Base-by-base conservation (phyloP, 176 grass and related monocot genomes). In the Eleusine coracana region DNA sequence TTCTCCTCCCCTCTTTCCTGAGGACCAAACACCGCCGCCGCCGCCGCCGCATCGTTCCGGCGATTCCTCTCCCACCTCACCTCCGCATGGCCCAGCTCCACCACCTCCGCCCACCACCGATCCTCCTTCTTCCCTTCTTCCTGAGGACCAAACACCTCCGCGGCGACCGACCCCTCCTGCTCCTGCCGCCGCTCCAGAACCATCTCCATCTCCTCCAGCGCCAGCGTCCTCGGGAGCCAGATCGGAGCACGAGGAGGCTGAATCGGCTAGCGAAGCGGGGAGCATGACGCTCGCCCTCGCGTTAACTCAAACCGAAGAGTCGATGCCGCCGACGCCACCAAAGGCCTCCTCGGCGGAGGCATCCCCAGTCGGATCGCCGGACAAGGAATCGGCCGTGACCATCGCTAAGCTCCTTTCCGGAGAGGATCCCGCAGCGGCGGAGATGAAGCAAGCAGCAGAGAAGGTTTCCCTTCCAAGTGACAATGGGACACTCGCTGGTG, bases 351-450 rank as follows among this genome's bases (percentile, higher is more conserved):
- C 38, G 14, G 41, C 52, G 31, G 29, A 52, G 48, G 73, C 68
- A 28, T 77, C 87, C 20, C 83, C 88, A 21, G 8, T 7, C 20
- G 55, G 71, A 56, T 89, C 82, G 15, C 88, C 78, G 83, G 58
- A 37, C 48, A 89, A 89, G 88, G 83, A 89, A 48, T 83, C 91
- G n/a, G 69, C 82, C 7, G 65, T 94, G 62, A 91, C 92, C 31
- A 87, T 94, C 11, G 86, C 80, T 12, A 94, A 88, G 66, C 86
- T 94, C 54, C 75, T 94, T 29, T 87, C 92, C 12, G 80, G 67
- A 6, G 78, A 88, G 17, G 89, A 89, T 52, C 82, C 40, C 20
- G 41, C 27, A 20, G 82, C 55, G 51, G 67, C 76, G 29, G 88
- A 82, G 42, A 79, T 49, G 44, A 85, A 89, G 64, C 78, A 71